phyloP scores from a whole-genome alignment of 2,329 filamentous ascomycete species.

The Ceratocystiopsis sp. region DNA sequence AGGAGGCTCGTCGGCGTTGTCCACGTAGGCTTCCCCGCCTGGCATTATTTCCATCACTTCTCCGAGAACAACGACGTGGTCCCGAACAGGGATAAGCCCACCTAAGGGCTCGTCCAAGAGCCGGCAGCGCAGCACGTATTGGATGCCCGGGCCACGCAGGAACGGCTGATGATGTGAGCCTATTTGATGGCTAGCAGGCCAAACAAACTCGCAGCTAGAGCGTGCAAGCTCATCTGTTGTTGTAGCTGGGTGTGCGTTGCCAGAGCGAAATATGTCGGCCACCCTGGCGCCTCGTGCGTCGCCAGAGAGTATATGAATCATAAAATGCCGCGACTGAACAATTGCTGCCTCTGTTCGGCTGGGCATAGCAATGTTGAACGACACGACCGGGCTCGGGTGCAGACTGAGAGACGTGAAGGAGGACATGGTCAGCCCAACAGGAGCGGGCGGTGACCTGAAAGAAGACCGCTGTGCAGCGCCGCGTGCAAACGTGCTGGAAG shows the following conservation, averaged over 20 bases:
- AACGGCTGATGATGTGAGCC: constrained; percentile 11
- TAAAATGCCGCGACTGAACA: constrained; percentile 26
- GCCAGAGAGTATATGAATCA: constrained; percentile 35
- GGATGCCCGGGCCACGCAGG: constrained; percentile 32
- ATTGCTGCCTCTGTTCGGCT: constrained; percentile 39
- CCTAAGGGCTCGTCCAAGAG: constrained; percentile 21
- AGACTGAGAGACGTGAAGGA: constrained; percentile 40
- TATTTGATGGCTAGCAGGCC: background rate
- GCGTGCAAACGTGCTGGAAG: no score
- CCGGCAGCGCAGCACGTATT: constrained; percentile 22
- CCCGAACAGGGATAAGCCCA: constrained; percentile 29
- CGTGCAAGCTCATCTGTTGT: constrained; percentile 16
- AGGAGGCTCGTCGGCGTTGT: constrained; percentile 10
- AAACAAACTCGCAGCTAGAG: constrained; percentile 11
- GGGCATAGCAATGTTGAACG: constrained; percentile 39
- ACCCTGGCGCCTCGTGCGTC: constrained; percentile 29
- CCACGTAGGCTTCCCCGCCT: constrained; percentile 9
- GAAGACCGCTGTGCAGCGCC: no score
- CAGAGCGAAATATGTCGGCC: constrained; percentile 34
- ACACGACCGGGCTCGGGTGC: constrained; percentile 31
- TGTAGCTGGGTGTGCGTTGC: constrained; percentile 21
- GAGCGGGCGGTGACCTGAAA: constrained; percentile 9
- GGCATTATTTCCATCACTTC: constrained; percentile 30
- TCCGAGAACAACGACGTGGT: constrained; percentile 35
- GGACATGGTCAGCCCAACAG: constrained; percentile 40